phyloP scores from a whole-genome alignment of 352 stramenopile genomes.

The Phytophthora chlamydospora region DNA sequence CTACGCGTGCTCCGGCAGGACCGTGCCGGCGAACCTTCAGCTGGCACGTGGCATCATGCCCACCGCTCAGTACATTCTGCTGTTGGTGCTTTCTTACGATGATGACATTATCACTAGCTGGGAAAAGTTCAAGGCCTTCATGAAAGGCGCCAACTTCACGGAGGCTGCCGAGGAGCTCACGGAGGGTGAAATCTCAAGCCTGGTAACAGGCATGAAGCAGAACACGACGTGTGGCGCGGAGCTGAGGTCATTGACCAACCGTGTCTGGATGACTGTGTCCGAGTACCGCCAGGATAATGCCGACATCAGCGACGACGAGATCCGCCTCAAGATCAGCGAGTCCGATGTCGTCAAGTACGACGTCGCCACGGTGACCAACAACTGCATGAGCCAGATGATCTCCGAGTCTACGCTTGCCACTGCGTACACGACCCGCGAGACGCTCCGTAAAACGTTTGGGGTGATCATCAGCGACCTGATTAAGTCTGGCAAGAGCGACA shows the following conservation, averaged over 20 bases:
- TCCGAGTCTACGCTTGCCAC: constrained; percentile 20
- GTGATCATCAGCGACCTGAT: constrained; percentile 63
- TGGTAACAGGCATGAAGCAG: constrained; percentile 42
- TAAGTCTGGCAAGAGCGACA: constrained; percentile 36
- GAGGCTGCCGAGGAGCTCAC: constrained; percentile 33
- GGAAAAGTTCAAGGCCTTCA: constrained; percentile 43
- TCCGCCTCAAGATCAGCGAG: constrained; percentile 47
- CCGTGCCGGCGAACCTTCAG: constrained; percentile 16
- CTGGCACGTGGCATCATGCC: constrained; percentile 32
- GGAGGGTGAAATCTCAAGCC: constrained; percentile 28
- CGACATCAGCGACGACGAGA: constrained; percentile 29
- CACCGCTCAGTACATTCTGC: constrained; percentile 35
- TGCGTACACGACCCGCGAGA: constrained; percentile 45
- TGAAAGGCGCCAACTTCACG: constrained; percentile 32
- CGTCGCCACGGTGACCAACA: constrained; percentile 48
- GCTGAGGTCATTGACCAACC: constrained; percentile 44
- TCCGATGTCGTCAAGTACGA: constrained; percentile 55
- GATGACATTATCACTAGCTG: constrained; percentile 38
- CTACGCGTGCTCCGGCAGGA: constrained; percentile 48
- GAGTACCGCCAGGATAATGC: constrained; percentile 37
- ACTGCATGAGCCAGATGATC: constrained; percentile 47
- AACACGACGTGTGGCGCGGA: constrained; percentile 51
- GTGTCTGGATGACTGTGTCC: constrained; percentile 43
- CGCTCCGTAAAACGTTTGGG: constrained; percentile 51
- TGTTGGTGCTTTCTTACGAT: constrained; percentile 34